These are phyloP conservation scores for Mycena crocata DNA, from an alignment of 768 basidiomycete species.

Conservation along the genomic window DNA sequence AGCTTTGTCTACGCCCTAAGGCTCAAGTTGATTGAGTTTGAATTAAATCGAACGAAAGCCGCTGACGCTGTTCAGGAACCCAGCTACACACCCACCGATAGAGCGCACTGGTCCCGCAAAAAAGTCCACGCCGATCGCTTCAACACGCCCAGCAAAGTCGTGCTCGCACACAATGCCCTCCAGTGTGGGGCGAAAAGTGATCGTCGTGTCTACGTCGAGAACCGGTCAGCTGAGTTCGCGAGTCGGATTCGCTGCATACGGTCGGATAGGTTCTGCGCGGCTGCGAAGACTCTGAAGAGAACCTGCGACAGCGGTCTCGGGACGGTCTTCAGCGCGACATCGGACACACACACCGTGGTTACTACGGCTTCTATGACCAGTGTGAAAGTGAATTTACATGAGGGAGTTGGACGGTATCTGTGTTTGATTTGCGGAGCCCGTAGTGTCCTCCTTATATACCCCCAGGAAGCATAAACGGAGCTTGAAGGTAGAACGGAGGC, in stretches of 20 bases:
- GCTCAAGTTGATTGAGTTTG: too few relatives aligned
- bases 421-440: too few relatives aligned
- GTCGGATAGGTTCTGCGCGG: constrained; percentile 42
- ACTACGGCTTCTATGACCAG: constrained; percentile 38
- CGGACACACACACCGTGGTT: constrained; percentile 36
- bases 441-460: not conserved
- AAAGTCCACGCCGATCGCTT: constrained; percentile 35
- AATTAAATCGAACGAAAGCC: too few relatives aligned
- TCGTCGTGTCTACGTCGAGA: constrained; percentile 30
- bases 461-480: not conserved
- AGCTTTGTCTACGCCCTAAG: too few relatives aligned
- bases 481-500: not conserved
- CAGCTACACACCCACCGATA: constrained; percentile 41
- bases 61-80: constrained; percentile 36
- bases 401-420: not conserved
- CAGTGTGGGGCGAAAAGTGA: constrained; percentile 27
- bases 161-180: constrained; percentile 37
- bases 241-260: constrained; percentile 21
- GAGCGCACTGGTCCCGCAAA: constrained; percentile 18
- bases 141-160: constrained; percentile 41
- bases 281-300: constrained; percentile 38
- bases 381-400: not conserved
- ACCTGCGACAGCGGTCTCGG: constrained; percentile 38
- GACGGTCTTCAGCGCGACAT: constrained; percentile 33
- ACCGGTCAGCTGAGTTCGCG: not conserved